Base-by-base conservation (phyloP, 2,329 filamentous ascomycete species). In the Aureobasidium sp. region DNA sequence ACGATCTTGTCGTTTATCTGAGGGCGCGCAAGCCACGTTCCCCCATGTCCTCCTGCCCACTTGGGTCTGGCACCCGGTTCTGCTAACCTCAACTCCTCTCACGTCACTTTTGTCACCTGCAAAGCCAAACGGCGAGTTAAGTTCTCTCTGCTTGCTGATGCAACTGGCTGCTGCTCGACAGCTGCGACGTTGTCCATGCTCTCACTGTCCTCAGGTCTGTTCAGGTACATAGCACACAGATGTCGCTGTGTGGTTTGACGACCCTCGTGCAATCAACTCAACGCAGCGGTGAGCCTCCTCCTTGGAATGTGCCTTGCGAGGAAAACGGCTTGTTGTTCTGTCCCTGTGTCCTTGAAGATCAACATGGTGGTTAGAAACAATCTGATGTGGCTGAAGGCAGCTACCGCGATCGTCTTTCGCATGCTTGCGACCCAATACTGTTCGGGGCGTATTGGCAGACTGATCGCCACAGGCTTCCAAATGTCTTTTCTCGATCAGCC, bases 1-100 rank as follows among this genome's bases (percentile, higher is more conserved):
- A 44, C 47, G 59, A 61, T 61, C 59, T 61, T 12, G 31, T 33
- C 59, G 48, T 57, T 42, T 57, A 62, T 62, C 60, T 57, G 50
- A 56, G 40, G 19, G 27, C 42, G 40, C 45, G 22, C 61, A 33
- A 37, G 44, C 61, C 61, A 44, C 44, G 52, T 50, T 50, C 44
- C 44, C 27, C 61, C 53, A 62, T 62, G 53, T 52, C 53, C 61
- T 62, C 37, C 31, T 33, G 31, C 61, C 61, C 22, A 27, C 37
- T 58, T 52, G 44, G 37, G 61, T 12, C 12, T 62, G 60, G 29
- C 50, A 50, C 45, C 40, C 22, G 45, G 22, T 17, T 29, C 19
- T 27, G 56, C 45, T 15, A 50, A 50, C 42, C 57, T 42, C 57
- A 27, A 27, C 24, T 29, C 45, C 24, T 48, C 27, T 22, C 45